Evolutionary conservation across 805 yeast genomes (phyloP).

Genomic region (Candida dajiaensis): DNA sequence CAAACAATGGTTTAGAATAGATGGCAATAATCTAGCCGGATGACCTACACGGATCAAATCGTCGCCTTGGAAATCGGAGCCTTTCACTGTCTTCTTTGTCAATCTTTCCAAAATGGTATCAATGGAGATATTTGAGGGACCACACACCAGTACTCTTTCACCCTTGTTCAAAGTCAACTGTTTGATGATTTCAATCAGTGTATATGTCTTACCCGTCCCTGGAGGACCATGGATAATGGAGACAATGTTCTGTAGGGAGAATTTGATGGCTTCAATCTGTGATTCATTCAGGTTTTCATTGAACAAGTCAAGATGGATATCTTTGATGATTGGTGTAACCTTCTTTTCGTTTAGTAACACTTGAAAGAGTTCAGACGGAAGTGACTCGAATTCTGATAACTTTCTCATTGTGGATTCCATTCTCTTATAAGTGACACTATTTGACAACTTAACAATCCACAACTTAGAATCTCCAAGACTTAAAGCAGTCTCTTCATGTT

Average conservation of each 20-base stretch:
- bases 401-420: conserved; percentile 76
- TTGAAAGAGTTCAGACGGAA: conserved; percentile 34
- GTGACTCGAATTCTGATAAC: conserved; percentile 41
- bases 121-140: conserved; percentile 89
- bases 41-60: conserved; percentile 83
- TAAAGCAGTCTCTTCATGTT: conserved; percentile 43
- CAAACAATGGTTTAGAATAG: conserved; percentile 63
- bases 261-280: conserved; percentile 66
- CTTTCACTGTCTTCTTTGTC: conserved; percentile 22
- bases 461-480: conserved; percentile 39
- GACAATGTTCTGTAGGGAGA: conserved; percentile 55
- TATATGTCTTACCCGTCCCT: conserved; percentile 79
- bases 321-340: conserved; percentile 27
- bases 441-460: conserved; percentile 54
- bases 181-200: conserved; percentile 73
- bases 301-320: neutral
- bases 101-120: conserved; percentile 86
- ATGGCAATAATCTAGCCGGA: conserved; percentile 74
- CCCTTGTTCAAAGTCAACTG: conserved; percentile 60
- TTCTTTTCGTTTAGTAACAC: conserved; percentile 39
- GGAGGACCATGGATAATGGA: conserved; percentile 72
- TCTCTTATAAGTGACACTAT: conserved; percentile 67
- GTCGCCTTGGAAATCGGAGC: conserved; percentile 15
- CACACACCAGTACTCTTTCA: conserved; percentile 75
- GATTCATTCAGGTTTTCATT: conserved; percentile 37